These are phyloP conservation scores for Aspergillus sp. DNA, from an alignment of 2,329 filamentous ascomycete genomes.

Conservation along the genomic window DNA sequence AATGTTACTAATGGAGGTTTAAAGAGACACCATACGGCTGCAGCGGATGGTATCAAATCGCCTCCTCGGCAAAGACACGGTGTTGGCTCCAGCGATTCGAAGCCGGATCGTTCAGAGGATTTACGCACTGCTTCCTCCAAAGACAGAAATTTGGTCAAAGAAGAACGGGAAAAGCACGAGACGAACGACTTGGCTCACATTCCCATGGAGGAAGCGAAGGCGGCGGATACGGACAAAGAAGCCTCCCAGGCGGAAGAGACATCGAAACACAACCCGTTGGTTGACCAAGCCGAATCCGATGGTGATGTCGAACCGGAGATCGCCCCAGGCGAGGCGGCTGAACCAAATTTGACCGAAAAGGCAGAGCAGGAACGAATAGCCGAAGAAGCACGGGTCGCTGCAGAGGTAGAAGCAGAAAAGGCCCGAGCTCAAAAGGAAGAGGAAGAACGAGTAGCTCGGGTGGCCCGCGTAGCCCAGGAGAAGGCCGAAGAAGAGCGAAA, in stretches of 20 bases:
- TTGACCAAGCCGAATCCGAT: background rate
- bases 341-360: constrained; percentile 21
- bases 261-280: background rate
- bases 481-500: constrained; percentile 45
- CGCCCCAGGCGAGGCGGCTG: background rate
- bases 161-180: constrained; percentile 31
- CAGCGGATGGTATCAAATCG: constrained; percentile 20
- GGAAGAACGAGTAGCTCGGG: constrained; percentile 33
- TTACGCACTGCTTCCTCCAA: constrained; percentile 14
- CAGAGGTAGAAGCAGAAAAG: constrained; percentile 32
- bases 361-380: constrained; percentile 33
- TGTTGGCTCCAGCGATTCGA: constrained; percentile 19
- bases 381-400: constrained; percentile 29
- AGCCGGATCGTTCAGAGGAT: constrained; percentile 16
- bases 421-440: constrained; percentile 35
- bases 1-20: constrained; percentile 30
- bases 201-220: constrained; percentile 30
- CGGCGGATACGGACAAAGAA: constrained; percentile 27
- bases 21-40: constrained; percentile 27
- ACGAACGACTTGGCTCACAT: constrained; percentile 28
- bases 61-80: constrained; percentile 18
- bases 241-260: constrained; percentile 21
- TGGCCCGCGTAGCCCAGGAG: constrained; percentile 37
- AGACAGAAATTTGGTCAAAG: constrained; percentile 29
- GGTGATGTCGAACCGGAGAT: background rate